A percentile compares a stretch with the other conserved stretches of the same genome.
Conservation (phyloP, 768 basidiomycete species). For the Cystofilobasidium capitatum region DNA sequence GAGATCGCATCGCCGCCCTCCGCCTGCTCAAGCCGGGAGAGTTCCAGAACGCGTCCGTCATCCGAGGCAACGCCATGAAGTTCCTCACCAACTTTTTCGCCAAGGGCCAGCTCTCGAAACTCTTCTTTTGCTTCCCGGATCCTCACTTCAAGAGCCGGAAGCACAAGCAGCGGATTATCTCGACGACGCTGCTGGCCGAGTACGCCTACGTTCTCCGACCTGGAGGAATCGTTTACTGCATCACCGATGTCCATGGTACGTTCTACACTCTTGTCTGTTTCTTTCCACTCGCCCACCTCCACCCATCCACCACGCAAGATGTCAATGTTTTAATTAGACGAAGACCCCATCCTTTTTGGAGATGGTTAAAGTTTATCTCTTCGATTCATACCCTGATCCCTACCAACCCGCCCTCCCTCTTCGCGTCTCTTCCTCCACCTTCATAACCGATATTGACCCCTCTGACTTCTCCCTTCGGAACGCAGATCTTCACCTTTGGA, state of each 20-base stretch:
- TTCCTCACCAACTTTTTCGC: constrained; percentile 92
- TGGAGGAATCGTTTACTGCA: constrained; percentile 94
- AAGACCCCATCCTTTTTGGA: constrained; percentile 11
- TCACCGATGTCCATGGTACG: constrained; percentile 72
- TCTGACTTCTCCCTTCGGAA: background rate
- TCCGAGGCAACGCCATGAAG: constrained; percentile 97
- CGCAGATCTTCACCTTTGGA: constrained; percentile 85
- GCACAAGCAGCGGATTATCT: constrained; percentile 98
- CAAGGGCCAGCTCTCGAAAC: constrained; percentile 77
- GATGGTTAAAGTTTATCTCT: background rate
- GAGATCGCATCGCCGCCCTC: constrained; percentile 85
- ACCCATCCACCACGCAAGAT: background rate
- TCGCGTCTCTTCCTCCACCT: background rate
- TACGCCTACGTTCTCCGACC: constrained; percentile 87
- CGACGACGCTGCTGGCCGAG: constrained; percentile 91
- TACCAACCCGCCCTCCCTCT: background rate
- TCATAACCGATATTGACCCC: background rate
- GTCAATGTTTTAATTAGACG: constrained; percentile 8
- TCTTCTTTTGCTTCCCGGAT: constrained; percentile 98
- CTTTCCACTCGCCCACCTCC: background rate
- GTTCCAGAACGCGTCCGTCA: constrained; percentile 69
- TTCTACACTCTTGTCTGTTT: background rate
- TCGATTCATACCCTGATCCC: constrained; percentile 3
- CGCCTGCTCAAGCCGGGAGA: constrained; percentile 46
- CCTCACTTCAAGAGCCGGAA: constrained; percentile 97